These are phyloP conservation scores for Orobanche coerulescens DNA, from an alignment of 257 asterid species.

Conservation along the genomic window DNA sequence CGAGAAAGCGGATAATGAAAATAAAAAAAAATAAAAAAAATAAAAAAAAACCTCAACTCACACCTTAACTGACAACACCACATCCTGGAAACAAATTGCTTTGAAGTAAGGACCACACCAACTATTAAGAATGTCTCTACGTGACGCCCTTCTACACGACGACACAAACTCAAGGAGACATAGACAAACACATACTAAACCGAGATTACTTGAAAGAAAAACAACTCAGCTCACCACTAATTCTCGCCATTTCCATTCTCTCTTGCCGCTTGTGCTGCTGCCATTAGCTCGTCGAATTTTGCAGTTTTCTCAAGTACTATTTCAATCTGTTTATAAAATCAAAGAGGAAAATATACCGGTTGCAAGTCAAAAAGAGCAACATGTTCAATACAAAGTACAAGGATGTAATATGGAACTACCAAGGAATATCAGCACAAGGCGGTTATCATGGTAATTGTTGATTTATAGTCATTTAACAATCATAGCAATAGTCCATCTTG, in stretches of 20 bases:
- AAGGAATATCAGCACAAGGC: neutral
- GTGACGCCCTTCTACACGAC: neutral
- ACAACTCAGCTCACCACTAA: constrained; percentile 18
- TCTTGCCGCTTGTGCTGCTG: constrained; percentile 39
- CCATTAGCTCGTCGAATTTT: constrained; percentile 66
- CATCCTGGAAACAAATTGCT: constrained; percentile 10
- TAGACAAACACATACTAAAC: neutral
- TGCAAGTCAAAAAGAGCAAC: neutral
- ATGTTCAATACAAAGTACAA: neutral
- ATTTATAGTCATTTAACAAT: neutral
- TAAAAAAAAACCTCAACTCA: no score
- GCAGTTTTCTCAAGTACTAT: constrained; percentile 59
- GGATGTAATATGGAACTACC: neutral
- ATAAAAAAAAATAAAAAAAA: no score
- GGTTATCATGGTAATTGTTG: neutral
- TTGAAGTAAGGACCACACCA: constrained; percentile 9
- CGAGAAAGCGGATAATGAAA: no score
- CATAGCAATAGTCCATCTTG: neutral
- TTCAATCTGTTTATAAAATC: constrained; percentile 45
- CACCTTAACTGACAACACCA: no score
- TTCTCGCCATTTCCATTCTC: constrained; percentile 40
- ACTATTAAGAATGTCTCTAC: constrained; percentile 1
- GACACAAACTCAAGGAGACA: neutral
- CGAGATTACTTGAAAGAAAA: neutral
- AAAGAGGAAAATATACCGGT: neutral